Evolutionary conservation across 305 asterid genomes (phyloP).

Genomic region (Vinca major): DNA sequence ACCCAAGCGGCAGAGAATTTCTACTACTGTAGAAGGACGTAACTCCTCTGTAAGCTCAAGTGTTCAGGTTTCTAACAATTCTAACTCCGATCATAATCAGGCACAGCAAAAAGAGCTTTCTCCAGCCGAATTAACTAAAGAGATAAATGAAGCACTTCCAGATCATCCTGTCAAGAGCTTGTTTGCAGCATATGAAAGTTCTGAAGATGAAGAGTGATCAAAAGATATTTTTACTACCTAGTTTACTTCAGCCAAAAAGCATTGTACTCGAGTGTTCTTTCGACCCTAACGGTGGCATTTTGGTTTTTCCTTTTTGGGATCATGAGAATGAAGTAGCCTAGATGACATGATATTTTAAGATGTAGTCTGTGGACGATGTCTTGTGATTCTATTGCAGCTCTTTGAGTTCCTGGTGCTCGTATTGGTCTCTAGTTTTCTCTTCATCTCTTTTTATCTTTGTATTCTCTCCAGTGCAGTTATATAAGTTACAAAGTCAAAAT

Average conservation of each 20-base stretch:
- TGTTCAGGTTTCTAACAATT: slow-evolving; percentile 28
- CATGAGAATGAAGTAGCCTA: too few species aligned
- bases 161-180: slow-evolving; percentile 74
- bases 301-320: too few species aligned
- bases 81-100: slow-evolving; percentile 18
- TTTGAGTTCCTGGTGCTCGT: too few species aligned
- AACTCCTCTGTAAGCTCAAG: slow-evolving; percentile 18
- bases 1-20: slow-evolving; percentile 54
- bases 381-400: background rate
- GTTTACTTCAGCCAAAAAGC: background rate
- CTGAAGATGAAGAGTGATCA: slow-evolving; percentile 64
- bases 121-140: slow-evolving; percentile 24
- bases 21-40: slow-evolving; percentile 20
- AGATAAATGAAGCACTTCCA: slow-evolving; percentile 17
- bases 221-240: background rate
- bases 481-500: too few species aligned
- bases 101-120: slow-evolving; percentile 18
- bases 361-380: background rate
- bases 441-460: too few species aligned
- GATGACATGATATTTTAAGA: background rate
- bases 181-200: slow-evolving; percentile 68
- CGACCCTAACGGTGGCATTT: too few species aligned
- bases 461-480: too few species aligned
- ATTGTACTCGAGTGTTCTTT: background rate
- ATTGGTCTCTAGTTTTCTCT: too few species aligned